These are phyloP conservation scores for Adansonia madagascariensis DNA, from an alignment of 441 rosid species.

Conservation along the genomic window DNA sequence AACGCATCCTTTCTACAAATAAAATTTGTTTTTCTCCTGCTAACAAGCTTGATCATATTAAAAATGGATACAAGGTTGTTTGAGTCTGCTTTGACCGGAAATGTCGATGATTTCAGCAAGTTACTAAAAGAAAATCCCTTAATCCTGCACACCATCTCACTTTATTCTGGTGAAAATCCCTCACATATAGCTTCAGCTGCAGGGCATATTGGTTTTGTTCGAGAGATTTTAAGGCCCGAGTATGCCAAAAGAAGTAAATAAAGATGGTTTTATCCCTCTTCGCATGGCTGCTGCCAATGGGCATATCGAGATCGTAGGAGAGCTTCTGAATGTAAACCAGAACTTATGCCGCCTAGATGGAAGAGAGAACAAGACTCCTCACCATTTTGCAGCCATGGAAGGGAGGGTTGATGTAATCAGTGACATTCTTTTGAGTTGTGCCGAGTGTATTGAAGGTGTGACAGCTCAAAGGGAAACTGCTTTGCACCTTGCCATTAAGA, in stretches of 20 bases:
- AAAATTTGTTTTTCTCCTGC: neutral
- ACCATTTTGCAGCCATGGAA: conserved; percentile 25
- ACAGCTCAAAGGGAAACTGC: conserved; percentile 27
- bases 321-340: neutral
- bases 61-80: conserved; percentile 35
- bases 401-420: conserved; percentile 13
- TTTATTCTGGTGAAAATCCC: conserved; percentile 25
- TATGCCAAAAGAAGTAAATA: conserved; percentile 6
- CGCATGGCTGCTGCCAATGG: conserved; percentile 24
- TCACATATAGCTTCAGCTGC: conserved; percentile 27
- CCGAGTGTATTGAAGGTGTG: conserved; percentile 14
- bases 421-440: neutral
- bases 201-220: conserved; percentile 18
- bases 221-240: conserved; percentile 24
- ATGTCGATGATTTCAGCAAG: conserved; percentile 21
- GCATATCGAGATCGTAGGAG: neutral
- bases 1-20: neutral
- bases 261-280: conserved; percentile 19
- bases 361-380: conserved; percentile 19
- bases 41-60: conserved; percentile 1
- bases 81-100: conserved; percentile 35
- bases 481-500: conserved; percentile 29
- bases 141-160: conserved; percentile 21
- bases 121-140: conserved; percentile 31
- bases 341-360: neutral